phyloP scores from a whole-genome alignment of 2,329 filamentous ascomycete genomes.

The Chrysosporium keratinophilum region DNA sequence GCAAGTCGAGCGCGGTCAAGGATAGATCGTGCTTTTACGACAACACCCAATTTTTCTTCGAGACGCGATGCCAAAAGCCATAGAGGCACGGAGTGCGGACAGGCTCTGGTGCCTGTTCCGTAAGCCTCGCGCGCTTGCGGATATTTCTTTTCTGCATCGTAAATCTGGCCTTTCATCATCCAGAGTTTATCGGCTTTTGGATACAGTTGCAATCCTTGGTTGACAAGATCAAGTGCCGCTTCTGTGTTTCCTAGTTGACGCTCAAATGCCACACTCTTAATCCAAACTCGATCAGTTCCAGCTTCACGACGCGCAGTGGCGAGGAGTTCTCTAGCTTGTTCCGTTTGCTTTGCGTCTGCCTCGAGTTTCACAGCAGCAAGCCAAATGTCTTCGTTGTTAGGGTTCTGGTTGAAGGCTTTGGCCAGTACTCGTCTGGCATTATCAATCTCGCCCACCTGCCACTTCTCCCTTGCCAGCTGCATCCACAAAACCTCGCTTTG shows the following conservation, averaged over 20 bases:
- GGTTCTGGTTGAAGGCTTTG: constrained; percentile 86
- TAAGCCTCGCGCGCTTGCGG: constrained; percentile 86
- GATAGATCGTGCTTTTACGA: constrained; percentile 86
- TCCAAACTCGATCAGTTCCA: constrained; percentile 92
- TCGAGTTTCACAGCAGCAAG: constrained; percentile 92
- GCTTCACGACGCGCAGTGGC: constrained; percentile 75
- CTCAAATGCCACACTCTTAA: constrained; percentile 91
- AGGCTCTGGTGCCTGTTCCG: constrained; percentile 74
- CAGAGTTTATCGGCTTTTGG: constrained; percentile 79
- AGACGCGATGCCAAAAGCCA: constrained; percentile 84
- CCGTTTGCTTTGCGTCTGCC: constrained; percentile 72
- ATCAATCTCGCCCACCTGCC: constrained; percentile 77
- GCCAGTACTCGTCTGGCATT: constrained; percentile 77
- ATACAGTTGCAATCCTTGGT: constrained; percentile 77
- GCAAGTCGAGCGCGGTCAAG: constrained; percentile 84
- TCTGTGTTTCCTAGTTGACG: constrained; percentile 70
- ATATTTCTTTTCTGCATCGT: constrained; percentile 68
- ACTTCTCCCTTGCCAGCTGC: constrained; percentile 89
- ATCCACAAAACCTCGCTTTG: constrained; percentile 89
- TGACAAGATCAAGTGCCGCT: constrained; percentile 73
- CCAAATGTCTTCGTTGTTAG: constrained; percentile 97
- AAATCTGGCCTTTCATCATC: constrained; percentile 99
- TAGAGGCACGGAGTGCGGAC: constrained; percentile 69
- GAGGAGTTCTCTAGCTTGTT: constrained; percentile 72
- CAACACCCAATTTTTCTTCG: constrained; percentile 71